Percentiles rank a stretch among this genome's conserved stretches.
These are phyloP conservation scores for Leucosporidium scottii DNA, from an alignment of 768 basidiomycete genomes.

Conservation along the genomic window DNA sequence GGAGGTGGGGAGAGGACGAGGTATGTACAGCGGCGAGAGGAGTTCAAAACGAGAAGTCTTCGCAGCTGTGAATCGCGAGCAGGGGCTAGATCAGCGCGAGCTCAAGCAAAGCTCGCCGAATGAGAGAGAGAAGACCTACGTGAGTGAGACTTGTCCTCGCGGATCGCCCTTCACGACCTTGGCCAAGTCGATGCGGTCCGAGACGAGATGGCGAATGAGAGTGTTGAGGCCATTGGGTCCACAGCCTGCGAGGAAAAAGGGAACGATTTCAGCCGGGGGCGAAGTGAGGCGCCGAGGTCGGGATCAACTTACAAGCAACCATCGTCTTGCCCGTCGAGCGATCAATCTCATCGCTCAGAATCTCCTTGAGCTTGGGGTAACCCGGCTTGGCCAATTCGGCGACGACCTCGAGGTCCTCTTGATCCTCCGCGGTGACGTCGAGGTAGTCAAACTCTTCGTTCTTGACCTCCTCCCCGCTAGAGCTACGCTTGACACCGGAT, in stretches of 20 bases:
- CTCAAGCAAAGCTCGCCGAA: too few relatives aligned
- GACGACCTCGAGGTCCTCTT: constrained; percentile 54
- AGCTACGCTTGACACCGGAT: background rate
- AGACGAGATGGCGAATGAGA: constrained; percentile 59
- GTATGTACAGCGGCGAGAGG: background rate
- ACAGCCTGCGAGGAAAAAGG: constrained; percentile 50
- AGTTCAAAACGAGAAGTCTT: constrained; percentile 8
- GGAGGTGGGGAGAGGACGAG: background rate
- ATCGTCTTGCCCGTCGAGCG: constrained; percentile 53
- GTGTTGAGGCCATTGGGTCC: constrained; percentile 65
- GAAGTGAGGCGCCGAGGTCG: too few relatives aligned
- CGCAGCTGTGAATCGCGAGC: constrained; percentile 1
- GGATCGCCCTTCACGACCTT: constrained; percentile 47
- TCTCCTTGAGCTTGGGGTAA: constrained; percentile 57
- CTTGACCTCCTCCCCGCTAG: too few relatives aligned
- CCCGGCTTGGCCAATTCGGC: constrained; percentile 61
- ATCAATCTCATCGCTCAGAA: constrained; percentile 61
- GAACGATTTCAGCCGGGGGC: background rate
- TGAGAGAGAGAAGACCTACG: background rate
- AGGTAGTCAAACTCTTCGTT: constrained; percentile 35
- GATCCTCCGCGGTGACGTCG: constrained; percentile 55
- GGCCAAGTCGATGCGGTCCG: constrained; percentile 54
- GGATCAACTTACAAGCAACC: constrained; percentile 67
- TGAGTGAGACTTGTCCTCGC: constrained; percentile 18
- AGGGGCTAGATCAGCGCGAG: too few relatives aligned